phyloP scores from a whole-genome alignment of 73 alveolate species.

The Loxodes magnus region DNA sequence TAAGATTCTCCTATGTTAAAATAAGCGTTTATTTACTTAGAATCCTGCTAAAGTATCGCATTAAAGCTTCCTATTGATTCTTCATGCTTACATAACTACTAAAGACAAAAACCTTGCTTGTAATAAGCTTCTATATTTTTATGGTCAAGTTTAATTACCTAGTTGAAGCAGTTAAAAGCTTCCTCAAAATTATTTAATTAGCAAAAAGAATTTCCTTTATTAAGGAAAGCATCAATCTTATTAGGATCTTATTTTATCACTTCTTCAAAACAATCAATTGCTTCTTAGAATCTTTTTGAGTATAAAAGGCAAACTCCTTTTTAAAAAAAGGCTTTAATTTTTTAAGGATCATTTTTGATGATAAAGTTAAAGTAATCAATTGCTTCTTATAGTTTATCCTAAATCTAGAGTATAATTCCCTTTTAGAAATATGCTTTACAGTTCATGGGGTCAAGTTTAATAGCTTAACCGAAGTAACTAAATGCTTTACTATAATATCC shows the following conservation, averaged over 20 bases:
- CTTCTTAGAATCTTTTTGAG: constrained; percentile 17
- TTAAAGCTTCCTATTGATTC: not conserved
- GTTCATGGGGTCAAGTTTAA: too few species aligned
- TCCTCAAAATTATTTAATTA: not conserved
- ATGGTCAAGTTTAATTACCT: too few species aligned
- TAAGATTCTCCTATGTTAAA: not conserved
- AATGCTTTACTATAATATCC: too few species aligned
- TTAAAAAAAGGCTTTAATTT: constrained; percentile 2
- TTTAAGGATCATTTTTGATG: constrained; percentile 9
- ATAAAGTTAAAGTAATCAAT: constrained; percentile 8
- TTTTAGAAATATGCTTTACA: too few species aligned
- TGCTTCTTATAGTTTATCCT: constrained; percentile 10
- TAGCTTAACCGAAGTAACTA: too few species aligned
- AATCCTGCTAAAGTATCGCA: not conserved
- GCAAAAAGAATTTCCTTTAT: not conserved
- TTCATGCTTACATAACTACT: not conserved
- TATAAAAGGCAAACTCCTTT: constrained; percentile 13
- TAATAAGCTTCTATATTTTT: not conserved
- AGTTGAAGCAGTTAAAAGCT: not conserved
- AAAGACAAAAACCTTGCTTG: not conserved
- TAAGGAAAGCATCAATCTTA: not conserved
- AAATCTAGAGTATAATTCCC: too few species aligned
- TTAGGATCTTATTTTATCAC: not conserved
- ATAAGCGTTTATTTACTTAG: not conserved
- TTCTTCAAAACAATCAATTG: not conserved